phyloP scores from a whole-genome alignment of 805 yeast genomes.

The Cyberlindnera nakhonratchasimensis region DNA sequence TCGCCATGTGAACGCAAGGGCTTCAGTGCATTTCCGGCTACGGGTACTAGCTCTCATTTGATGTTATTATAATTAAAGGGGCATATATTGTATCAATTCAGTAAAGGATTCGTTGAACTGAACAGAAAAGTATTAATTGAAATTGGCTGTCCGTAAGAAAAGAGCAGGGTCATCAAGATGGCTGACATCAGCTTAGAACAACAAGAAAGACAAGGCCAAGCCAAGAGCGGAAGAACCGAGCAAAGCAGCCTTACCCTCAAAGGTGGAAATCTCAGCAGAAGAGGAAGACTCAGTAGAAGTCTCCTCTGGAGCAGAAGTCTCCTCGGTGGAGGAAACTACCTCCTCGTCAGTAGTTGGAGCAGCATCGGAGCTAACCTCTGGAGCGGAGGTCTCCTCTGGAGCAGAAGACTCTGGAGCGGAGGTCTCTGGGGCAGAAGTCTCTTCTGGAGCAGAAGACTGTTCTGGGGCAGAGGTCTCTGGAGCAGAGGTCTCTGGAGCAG shows the following conservation, averaged over 20 bases:
- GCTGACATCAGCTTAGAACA: slow-evolving; percentile 8
- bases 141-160: too few relatives aligned
- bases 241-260: slow-evolving; percentile 25
- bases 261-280: slow-evolving; percentile 15
- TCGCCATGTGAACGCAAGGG: too few relatives aligned
- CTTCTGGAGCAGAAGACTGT: slow-evolving; percentile 4
- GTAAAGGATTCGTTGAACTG: neutral
- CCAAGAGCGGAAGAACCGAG: slow-evolving; percentile 22
- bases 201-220: slow-evolving; percentile 20
- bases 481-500: too few relatives aligned
- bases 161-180: too few relatives aligned
- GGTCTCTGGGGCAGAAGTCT: slow-evolving; percentile 16
- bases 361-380: slow-evolving; percentile 9
- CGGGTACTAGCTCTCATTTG: too few relatives aligned
- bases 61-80: too few relatives aligned
- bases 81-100: too few relatives aligned
- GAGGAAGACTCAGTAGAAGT: slow-evolving; percentile 11
- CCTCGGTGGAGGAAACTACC: neutral
- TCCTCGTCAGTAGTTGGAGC: neutral
- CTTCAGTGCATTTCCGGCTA: too few relatives aligned
- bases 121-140: neutral
- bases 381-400: slow-evolving; percentile 5
- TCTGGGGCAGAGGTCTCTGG: slow-evolving; percentile 5
- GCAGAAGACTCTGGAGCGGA: slow-evolving; percentile 3
- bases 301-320: neutral